These are phyloP conservation scores for Hygrocybe coccinea DNA, from an alignment of 768 basidiomycete genomes.

Conservation along the genomic window DNA sequence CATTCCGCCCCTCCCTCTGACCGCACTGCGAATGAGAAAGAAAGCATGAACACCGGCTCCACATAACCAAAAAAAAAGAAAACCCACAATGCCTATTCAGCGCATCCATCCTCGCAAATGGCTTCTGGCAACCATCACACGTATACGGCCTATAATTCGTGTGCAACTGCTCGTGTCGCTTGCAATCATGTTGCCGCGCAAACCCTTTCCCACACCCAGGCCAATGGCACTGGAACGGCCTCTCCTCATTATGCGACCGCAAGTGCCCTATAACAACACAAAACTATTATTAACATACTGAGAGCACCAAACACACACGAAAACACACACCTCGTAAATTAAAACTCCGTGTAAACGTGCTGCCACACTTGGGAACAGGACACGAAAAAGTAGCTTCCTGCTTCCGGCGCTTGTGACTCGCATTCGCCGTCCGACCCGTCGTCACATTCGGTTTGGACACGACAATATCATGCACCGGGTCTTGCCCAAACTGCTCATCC, in stretches of 20 bases:
- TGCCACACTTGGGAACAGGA: conserved; percentile 77
- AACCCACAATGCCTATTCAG: conserved; percentile 86
- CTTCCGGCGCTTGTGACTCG: conserved; percentile 79
- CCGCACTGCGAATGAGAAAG: conserved; percentile 48
- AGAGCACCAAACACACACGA: not conserved
- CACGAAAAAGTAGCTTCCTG: conserved; percentile 84
- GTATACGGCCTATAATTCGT: conserved; percentile 88
- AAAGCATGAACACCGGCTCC: not conserved
- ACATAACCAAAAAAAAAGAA: not conserved
- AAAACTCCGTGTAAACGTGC: conserved; percentile 89
- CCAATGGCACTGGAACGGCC: conserved; percentile 93
- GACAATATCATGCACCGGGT: not conserved
- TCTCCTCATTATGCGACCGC: conserved; percentile 90
- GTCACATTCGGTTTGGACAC: conserved; percentile 81
- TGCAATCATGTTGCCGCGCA: conserved; percentile 93
- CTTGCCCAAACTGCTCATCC: not conserved
- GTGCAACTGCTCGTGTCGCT: conserved; percentile 92
- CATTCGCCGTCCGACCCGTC: conserved; percentile 83
- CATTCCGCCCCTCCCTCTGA: conserved; percentile 84
- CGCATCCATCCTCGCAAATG: conserved; percentile 93
- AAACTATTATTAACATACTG: conserved; percentile 6
- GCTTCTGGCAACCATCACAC: conserved; percentile 89
- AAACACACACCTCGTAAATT: conserved; percentile 73
- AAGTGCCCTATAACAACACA: conserved; percentile 61
- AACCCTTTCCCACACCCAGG: conserved; percentile 93